Conservation (phyloP, 2,329 filamentous ascomycete genomes). For the Xylariaceae sp. region DNA sequence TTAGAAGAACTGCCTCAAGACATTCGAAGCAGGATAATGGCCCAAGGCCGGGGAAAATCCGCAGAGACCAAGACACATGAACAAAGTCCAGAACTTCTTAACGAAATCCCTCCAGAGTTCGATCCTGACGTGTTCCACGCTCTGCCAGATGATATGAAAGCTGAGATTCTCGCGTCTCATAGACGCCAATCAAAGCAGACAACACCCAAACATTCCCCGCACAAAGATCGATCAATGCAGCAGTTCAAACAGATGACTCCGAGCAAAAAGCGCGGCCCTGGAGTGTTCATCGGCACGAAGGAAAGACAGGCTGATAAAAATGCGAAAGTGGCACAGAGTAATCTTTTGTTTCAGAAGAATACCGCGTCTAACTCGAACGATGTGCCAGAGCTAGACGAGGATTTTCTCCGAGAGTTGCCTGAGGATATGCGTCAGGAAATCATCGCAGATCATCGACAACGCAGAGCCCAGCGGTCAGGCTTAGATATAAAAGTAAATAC, state of each 20-base stretch:
- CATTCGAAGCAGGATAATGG: slow-evolving; percentile 72
- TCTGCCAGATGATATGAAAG: slow-evolving; percentile 79
- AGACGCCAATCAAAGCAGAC: slow-evolving; percentile 33
- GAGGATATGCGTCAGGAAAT: slow-evolving; percentile 77
- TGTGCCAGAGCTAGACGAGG: slow-evolving; percentile 56
- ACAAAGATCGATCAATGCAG: slow-evolving; percentile 51
- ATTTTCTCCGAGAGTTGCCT: slow-evolving; percentile 78
- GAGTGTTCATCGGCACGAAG: slow-evolving; percentile 40
- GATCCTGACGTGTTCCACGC: slow-evolving; percentile 81
- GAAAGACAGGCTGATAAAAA: slow-evolving; percentile 52
- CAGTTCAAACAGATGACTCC: slow-evolving; percentile 55
- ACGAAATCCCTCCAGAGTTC: slow-evolving; percentile 65
- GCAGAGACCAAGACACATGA: slow-evolving; percentile 35
- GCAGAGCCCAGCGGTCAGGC: slow-evolving; percentile 53
- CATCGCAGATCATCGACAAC: slow-evolving; percentile 66
- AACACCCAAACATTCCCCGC: slow-evolving; percentile 47
- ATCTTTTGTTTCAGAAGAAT: slow-evolving; percentile 50
- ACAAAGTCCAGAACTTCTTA: slow-evolving; percentile 31
- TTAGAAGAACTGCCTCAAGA: slow-evolving; percentile 79
- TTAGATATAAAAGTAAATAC: slow-evolving; percentile 39
- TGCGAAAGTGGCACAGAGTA: slow-evolving; percentile 68
- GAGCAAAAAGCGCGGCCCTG: slow-evolving; percentile 58
- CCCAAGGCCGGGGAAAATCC: slow-evolving; percentile 42
- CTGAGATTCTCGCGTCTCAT: slow-evolving; percentile 77
- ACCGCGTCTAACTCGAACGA: slow-evolving; percentile 29